Evolutionary conservation across 495 filamentous ascomycete species (phyloP).

Genomic region (Talaromyces thailandensis): DNA sequence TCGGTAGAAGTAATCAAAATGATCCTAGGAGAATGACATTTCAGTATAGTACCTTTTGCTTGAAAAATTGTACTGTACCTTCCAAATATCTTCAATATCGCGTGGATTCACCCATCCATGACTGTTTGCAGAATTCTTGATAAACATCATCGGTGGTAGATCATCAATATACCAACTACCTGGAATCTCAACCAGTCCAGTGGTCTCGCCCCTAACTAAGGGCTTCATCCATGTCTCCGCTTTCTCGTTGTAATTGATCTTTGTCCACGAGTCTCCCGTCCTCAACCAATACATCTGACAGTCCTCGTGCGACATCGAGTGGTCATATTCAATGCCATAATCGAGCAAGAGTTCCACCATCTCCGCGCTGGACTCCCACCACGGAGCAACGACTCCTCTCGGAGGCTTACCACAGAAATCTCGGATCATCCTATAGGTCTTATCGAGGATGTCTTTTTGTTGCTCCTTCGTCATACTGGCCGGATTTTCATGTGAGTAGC

Average conservation of each 20-base stretch:
- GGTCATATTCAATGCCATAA: slow-evolving; percentile 65
- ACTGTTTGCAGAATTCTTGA: slow-evolving; percentile 49
- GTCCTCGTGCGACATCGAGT: slow-evolving; percentile 59
- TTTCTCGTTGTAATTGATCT: slow-evolving; percentile 51
- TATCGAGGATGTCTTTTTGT: slow-evolving; percentile 66
- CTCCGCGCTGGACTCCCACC: slow-evolving; percentile 61
- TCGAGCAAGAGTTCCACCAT: slow-evolving; percentile 56
- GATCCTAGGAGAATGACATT: slow-evolving; percentile 28
- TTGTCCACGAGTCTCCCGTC: slow-evolving; percentile 52
- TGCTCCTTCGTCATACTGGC: slow-evolving; percentile 63
- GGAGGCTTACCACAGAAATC: slow-evolving; percentile 72
- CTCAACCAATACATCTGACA: slow-evolving; percentile 58
- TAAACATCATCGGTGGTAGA: slow-evolving; percentile 53
- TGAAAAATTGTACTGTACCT: slow-evolving; percentile 13
- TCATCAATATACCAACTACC: slow-evolving; percentile 64
- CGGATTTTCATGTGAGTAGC: slow-evolving; percentile 72
- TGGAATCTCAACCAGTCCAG: slow-evolving; percentile 56
- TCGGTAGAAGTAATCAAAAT: slow-evolving; percentile 62
- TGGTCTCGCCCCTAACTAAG: slow-evolving; percentile 40
- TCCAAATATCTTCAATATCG: slow-evolving; percentile 50
- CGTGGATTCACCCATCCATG: slow-evolving; percentile 54
- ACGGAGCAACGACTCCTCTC: slow-evolving; percentile 55
- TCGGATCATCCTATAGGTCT: slow-evolving; percentile 62
- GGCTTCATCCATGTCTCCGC: slow-evolving; percentile 62
- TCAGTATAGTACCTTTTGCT: not conserved